Conservation (phyloP, 139 green algal genomes). For the Pleodorina starrii region DNA sequence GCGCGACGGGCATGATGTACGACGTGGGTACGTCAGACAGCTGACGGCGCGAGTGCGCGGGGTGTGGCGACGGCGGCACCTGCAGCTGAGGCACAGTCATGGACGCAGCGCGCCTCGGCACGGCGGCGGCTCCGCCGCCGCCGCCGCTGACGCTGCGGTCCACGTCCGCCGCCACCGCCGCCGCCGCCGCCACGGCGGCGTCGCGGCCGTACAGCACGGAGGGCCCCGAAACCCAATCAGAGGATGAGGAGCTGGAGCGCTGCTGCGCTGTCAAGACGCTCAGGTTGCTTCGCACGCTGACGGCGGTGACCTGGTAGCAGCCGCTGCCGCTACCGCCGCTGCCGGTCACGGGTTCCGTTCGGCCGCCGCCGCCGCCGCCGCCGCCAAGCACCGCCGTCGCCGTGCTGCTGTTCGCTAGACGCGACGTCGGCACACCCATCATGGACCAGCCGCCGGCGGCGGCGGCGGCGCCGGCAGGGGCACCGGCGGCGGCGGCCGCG, state of each 20-base stretch:
- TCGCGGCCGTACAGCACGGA: neutral
- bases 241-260: neutral
- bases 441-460: neutral
- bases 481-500: neutral
- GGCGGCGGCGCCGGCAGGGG: neutral
- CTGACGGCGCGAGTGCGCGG: neutral
- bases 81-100: neutral
- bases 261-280: neutral
- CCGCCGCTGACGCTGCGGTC: neutral
- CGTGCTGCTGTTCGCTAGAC: constrained; percentile 13
- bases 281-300: neutral
- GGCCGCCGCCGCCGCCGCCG: neutral
- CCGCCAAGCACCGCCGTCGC: neutral
- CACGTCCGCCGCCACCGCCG: neutral
- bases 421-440: neutral
- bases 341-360: too few relatives aligned
- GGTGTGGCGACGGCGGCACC: neutral
- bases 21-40: neutral
- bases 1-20: neutral
- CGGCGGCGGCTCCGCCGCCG: neutral
- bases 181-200: neutral
- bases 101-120: neutral
- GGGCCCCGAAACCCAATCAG: neutral
- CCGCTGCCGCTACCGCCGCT: neutral
- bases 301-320: neutral